Conservation (phyloP, 1,139 yeast genomes). For the Sporopachydermia cereana region DNA sequence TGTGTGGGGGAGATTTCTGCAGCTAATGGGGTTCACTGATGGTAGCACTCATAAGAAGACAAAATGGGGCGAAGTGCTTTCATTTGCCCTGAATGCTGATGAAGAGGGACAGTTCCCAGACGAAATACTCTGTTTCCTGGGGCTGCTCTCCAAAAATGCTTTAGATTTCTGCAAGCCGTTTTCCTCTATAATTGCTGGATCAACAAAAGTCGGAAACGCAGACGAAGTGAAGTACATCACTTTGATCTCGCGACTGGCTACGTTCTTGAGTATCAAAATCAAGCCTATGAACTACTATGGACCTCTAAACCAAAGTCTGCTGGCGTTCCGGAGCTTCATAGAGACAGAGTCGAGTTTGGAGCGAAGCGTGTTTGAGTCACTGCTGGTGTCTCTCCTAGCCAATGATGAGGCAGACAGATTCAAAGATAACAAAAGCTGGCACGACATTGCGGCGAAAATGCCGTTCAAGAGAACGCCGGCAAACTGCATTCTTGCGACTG, state of each 20-base stretch:
- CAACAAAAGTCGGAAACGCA: slow-evolving; percentile 21
- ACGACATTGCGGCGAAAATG: slow-evolving; percentile 36
- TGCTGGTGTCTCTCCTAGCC: slow-evolving; percentile 38
- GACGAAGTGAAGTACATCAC: slow-evolving; percentile 30
- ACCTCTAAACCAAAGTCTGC: slow-evolving; percentile 52
- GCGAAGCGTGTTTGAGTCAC: slow-evolving; percentile 45
- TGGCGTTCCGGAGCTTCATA: slow-evolving; percentile 57
- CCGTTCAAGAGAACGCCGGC: slow-evolving; percentile 49
- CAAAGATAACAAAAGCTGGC: slow-evolving; percentile 44
- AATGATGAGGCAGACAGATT: slow-evolving; percentile 40
- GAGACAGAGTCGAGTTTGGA: slow-evolving; percentile 40
- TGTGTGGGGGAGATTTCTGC: slow-evolving; percentile 44
- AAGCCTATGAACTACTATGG: slow-evolving; percentile 54
- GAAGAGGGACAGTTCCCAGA: slow-evolving; percentile 23
- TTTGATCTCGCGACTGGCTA: slow-evolving; percentile 46
- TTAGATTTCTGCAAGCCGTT: slow-evolving; percentile 22
- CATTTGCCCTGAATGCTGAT: slow-evolving; percentile 22
- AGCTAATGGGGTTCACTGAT: slow-evolving; percentile 44
- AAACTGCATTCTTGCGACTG: slow-evolving; percentile 28
- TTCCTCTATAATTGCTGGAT: neutral
- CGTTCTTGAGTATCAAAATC: slow-evolving; percentile 42
- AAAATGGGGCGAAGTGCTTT: slow-evolving; percentile 46
- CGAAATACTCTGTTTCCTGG: slow-evolving; percentile 33
- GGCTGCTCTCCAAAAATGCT: slow-evolving; percentile 32
- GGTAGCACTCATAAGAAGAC: slow-evolving; percentile 29